A percentile compares a stretch with the other conserved stretches of the same genome.
Conservation (phyloP, 768 basidiomycete genomes). For the Phylloporus scabripes region DNA sequence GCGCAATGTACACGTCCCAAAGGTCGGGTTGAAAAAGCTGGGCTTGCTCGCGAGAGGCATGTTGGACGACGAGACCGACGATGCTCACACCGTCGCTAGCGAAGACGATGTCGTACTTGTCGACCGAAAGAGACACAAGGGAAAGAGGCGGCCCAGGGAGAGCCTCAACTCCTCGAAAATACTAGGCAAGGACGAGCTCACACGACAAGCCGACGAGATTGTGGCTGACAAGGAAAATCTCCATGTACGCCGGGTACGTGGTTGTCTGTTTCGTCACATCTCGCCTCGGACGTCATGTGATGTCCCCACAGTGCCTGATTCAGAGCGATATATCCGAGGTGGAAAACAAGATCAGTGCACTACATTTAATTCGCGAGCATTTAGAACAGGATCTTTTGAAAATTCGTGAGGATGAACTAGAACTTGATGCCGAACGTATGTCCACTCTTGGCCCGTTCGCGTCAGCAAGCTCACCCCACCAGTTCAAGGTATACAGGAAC, state of each 20-base stretch:
- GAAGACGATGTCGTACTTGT: slow-evolving; percentile 75
- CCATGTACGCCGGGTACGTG: slow-evolving; percentile 70
- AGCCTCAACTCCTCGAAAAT: slow-evolving; percentile 64
- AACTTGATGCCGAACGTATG: slow-evolving; percentile 93
- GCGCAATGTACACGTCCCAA: slow-evolving; percentile 71
- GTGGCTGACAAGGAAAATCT: slow-evolving; percentile 88
- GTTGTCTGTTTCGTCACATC: slow-evolving; percentile 3
- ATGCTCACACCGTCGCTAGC: slow-evolving; percentile 58
- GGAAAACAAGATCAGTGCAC: slow-evolving; percentile 78
- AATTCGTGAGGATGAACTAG: slow-evolving; percentile 91
- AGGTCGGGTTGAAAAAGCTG: slow-evolving; percentile 71
- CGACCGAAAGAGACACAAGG: slow-evolving; percentile 28
- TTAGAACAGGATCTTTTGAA: slow-evolving; percentile 80
- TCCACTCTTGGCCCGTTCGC: slow-evolving; percentile 9
- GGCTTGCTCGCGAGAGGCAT: slow-evolving; percentile 77
- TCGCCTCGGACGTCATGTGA: slow-evolving; percentile 4
- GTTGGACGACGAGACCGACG: slow-evolving; percentile 45
- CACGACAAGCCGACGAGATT: slow-evolving; percentile 82
- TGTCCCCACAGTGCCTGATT: slow-evolving; percentile 60
- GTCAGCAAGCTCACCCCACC: slow-evolving; percentile 6
- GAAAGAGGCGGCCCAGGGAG: slow-evolving; percentile 50
- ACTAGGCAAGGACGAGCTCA: slow-evolving; percentile 79
- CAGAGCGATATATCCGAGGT: slow-evolving; percentile 87
- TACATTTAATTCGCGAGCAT: slow-evolving; percentile 75
- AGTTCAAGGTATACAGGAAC: slow-evolving; percentile 90